Evolutionary conservation across 768 basidiomycete genomes (phyloP).

Genomic region (Pulveroboletus frians): DNA sequence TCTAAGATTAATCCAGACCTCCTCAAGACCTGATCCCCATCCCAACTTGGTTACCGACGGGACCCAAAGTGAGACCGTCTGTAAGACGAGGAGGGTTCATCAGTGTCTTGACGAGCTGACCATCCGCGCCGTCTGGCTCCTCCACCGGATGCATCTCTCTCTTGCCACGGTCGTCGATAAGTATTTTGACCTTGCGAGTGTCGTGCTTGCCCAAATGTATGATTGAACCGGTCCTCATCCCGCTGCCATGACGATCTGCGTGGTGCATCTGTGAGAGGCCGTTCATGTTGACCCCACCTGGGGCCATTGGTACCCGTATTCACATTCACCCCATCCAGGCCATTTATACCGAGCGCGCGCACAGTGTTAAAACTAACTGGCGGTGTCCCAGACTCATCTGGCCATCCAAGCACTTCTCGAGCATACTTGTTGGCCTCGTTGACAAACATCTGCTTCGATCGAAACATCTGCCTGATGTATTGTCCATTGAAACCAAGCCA

Average conservation of each 20-base stretch:
- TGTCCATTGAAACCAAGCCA: conserved; percentile 56
- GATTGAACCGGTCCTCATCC: not conserved
- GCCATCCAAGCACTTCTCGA: conserved; percentile 36
- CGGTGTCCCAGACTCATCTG: conserved; percentile 29
- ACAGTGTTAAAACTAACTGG: conserved; percentile 40
- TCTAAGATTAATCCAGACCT: conserved; percentile 5
- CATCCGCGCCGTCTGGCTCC: not conserved
- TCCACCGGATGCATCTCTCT: not conserved
- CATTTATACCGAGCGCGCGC: conserved; percentile 48
- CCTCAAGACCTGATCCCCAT: not conserved
- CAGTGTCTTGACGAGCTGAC: conserved; percentile 1
- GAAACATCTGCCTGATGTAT: conserved; percentile 33
- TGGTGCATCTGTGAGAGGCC: conserved; percentile 1
- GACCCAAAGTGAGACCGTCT: conserved; percentile 8
- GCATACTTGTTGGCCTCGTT: conserved; percentile 35
- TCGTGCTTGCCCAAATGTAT: not conserved
- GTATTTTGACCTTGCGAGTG: conserved; percentile 3
- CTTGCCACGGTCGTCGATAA: conserved; percentile 1
- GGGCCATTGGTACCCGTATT: conserved; percentile 8
- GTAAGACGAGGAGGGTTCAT: not conserved
- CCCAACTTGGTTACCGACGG: conserved; percentile 1
- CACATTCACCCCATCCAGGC: conserved; percentile 29
- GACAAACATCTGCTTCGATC: conserved; percentile 39
- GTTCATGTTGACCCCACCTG: not conserved
- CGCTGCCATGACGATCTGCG: conserved; percentile 10